Evolutionary conservation across 2,329 filamentous ascomycete species (phyloP).

Genomic region (Fusarium luffae): DNA sequence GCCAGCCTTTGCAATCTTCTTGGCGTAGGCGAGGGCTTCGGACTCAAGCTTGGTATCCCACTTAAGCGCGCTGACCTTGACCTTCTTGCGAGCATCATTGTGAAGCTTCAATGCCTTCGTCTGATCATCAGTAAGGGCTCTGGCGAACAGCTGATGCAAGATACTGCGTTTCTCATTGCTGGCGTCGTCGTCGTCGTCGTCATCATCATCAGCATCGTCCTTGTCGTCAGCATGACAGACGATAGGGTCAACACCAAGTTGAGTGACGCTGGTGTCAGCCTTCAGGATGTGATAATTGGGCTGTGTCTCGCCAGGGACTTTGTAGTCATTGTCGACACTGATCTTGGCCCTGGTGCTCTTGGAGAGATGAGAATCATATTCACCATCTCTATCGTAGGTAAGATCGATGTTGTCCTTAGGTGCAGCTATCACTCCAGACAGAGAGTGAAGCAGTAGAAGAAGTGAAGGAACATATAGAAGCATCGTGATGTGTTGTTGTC

Average conservation of each 20-base stretch:
- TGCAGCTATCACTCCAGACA: slow-evolving; percentile 5
- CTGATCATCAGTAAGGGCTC: slow-evolving; percentile 34
- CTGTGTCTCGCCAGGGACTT: not conserved
- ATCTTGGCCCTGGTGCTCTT: not conserved
- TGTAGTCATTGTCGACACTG: slow-evolving; percentile 1
- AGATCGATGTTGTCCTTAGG: slow-evolving; percentile 10
- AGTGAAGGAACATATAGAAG: slow-evolving; percentile 11
- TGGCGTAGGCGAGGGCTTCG: slow-evolving; percentile 28
- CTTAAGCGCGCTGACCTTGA: slow-evolving; percentile 18
- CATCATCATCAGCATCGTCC: not conserved
- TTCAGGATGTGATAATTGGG: slow-evolving; percentile 5
- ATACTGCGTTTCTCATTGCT: not conserved
- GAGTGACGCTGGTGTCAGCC: not conserved
- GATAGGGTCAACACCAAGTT: not conserved
- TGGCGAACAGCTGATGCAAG: not conserved
- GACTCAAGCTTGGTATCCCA: slow-evolving; percentile 33
- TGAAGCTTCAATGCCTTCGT: slow-evolving; percentile 25
- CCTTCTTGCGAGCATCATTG: slow-evolving; percentile 33
- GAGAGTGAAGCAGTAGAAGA: slow-evolving; percentile 12
- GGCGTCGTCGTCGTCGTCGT: not conserved
- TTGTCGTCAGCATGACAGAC: not conserved
- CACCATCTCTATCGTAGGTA: not conserved
- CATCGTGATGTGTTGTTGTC: slow-evolving; percentile 13
- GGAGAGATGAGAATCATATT: not conserved
- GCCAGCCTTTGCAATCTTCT: slow-evolving; percentile 27